These are phyloP conservation scores for Cladophialophora psammophila DNA, from an alignment of 2,329 filamentous ascomycete genomes.

Conservation along the genomic window DNA sequence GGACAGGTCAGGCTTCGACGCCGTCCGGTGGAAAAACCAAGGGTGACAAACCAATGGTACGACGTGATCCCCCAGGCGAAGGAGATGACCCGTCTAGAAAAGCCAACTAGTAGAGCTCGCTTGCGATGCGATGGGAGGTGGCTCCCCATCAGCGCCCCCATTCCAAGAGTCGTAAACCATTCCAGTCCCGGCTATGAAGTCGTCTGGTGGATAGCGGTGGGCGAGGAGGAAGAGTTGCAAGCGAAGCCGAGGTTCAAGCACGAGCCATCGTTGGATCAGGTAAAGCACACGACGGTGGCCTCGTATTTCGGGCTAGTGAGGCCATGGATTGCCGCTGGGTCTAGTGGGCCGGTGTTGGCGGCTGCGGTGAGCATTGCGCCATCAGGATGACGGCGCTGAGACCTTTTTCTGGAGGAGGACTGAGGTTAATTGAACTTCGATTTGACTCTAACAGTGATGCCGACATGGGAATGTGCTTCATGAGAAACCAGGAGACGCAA, in stretches of 20 bases:
- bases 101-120: conserved; percentile 15
- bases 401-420: neutral
- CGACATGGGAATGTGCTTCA: neutral
- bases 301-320: conserved; percentile 8
- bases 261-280: neutral
- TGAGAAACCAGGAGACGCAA: neutral
- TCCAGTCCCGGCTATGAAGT: conserved; percentile 3
- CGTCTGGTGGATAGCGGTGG: neutral
- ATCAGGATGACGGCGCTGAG: neutral
- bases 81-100: neutral
- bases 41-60: conserved; percentile 6
- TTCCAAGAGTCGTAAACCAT: conserved; percentile 22
- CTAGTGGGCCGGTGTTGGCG: neutral
- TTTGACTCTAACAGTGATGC: neutral
- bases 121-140: conserved; percentile 14
- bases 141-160: neutral
- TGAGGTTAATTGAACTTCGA: conserved; percentile 3
- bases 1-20: conserved; percentile 8
- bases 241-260: conserved; percentile 14
- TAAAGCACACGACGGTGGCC: neutral
- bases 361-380: conserved; percentile 8
- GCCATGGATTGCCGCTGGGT: neutral
- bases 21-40: conserved; percentile 5
- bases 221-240: neutral
- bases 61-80: neutral